Evolutionary conservation across 2,329 filamentous ascomycete species (phyloP).

Genomic region (Paraphoma sp.): DNA sequence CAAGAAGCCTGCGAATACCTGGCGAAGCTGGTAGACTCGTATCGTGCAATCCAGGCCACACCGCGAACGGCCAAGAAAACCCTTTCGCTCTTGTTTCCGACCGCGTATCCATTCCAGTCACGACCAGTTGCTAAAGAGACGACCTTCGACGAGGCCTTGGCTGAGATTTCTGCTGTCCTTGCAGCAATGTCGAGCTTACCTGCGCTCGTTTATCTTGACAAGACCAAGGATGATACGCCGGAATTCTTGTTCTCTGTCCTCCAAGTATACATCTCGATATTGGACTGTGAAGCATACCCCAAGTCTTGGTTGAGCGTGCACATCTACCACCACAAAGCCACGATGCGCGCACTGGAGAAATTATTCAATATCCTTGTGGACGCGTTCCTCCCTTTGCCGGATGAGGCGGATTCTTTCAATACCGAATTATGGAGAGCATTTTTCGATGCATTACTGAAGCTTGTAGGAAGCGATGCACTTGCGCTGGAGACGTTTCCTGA

Average conservation of each 20-base stretch:
- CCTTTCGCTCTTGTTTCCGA: conserved; percentile 88
- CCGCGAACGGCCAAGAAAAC: conserved; percentile 63
- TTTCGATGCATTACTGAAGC: conserved; percentile 85
- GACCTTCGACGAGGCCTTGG: conserved; percentile 82
- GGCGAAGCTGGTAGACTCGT: conserved; percentile 89
- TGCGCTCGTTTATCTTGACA: conserved; percentile 76
- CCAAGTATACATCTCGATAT: conserved; percentile 85
- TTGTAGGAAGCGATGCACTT: conserved; percentile 86
- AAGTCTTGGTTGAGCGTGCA: conserved; percentile 89
- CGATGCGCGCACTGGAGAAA: conserved; percentile 84
- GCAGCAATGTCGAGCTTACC: conserved; percentile 80
- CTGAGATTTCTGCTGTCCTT: conserved; percentile 87
- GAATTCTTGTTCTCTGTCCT: conserved; percentile 79
- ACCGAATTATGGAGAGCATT: conserved; percentile 94
- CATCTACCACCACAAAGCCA: conserved; percentile 90
- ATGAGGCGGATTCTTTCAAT: conserved; percentile 90
- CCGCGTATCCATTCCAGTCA: conserved; percentile 84
- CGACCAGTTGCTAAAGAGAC: conserved; percentile 67
- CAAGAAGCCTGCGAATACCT: conserved; percentile 88
- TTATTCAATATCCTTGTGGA: conserved; percentile 81
- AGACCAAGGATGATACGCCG: conserved; percentile 75
- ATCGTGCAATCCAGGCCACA: conserved; percentile 75
- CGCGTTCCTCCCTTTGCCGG: conserved; percentile 83
- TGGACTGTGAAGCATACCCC: conserved; percentile 89
- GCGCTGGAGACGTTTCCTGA: conserved; percentile 96